Evolutionary conservation across 2,329 filamentous ascomycete genomes (phyloP), one percentile per base, ranked within the genome.

Genomic region (Cryphonectria radicalis): DNA sequence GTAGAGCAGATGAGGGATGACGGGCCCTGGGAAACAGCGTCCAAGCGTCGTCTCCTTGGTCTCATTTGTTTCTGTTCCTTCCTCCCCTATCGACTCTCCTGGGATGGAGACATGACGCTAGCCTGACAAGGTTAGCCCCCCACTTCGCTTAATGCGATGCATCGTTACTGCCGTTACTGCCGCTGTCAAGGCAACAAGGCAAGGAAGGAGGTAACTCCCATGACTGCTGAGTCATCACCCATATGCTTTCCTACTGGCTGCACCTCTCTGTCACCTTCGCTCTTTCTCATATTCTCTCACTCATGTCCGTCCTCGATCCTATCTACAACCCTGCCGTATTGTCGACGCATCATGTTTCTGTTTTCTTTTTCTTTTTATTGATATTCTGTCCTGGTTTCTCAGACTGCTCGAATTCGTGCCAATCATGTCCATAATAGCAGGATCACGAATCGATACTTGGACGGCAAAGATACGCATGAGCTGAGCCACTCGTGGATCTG

Each of bases 151-250:
- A n/a, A 28, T 22, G 32, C 35, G 35, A 35, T 46, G 40, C 42
- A n/a, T 14, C 43, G 42, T 43, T 65, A n/a, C 63, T 32, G 43
- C 63, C 43, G 42, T 43, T 65, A n/a, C 63, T 32, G 63, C 63
- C 28, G 63, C 43, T 65, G 63, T 50, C 42, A 65, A 35, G 42
- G 63, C 37, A 64, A 64, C 62, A 42, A 46, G 11, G n/a, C 40
- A 50, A 6, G 43, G 10, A 50, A 6, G 43, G 10, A 22, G 43
- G 17, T 3, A 13, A 63, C 32, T 22, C 3, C 28, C 14, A 32
- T 22, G 13, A 6, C n/a, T 64, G 37, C 40, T 62, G 59, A 62
- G 59, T 62, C 59, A 62, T 62, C 55, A 32, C 11, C 14, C 25
- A 32, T 5, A 3, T 63, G 60, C 60, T 42, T 25, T 37, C 28